phyloP scores from a whole-genome alignment of 2,329 filamentous ascomycete species.

The Pseudogymnoascus sp. region DNA sequence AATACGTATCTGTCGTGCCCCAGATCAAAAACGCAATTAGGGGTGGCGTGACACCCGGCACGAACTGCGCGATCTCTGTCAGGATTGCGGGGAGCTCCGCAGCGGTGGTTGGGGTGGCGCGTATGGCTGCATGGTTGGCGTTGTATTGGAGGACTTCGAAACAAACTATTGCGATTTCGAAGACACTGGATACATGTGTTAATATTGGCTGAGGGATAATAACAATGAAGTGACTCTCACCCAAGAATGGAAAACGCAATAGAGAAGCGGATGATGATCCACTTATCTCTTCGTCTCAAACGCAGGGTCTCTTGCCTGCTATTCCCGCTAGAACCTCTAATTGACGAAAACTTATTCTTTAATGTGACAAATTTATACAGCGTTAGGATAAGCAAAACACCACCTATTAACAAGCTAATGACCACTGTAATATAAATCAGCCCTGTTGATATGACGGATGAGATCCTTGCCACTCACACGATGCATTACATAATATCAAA shows the following conservation, averaged over 20 bases:
- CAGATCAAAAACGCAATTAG: constrained; percentile 9
- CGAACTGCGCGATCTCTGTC: constrained; percentile 1
- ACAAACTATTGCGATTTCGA: constrained; percentile 9
- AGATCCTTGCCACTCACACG: background rate
- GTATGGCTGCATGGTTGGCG: background rate
- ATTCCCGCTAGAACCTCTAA: background rate
- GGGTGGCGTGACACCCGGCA: constrained; percentile 10
- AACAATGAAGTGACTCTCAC: background rate
- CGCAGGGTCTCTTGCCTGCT: background rate
- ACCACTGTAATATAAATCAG: constrained; percentile 30
- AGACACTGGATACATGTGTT: background rate
- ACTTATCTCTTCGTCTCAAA: constrained; percentile 8
- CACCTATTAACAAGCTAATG: constrained; percentile 32
- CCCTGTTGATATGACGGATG: background rate
- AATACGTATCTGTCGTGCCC: constrained; percentile 10
- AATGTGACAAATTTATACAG: constrained; percentile 34
- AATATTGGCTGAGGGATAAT: background rate
- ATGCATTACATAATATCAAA: background rate
- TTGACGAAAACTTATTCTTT: background rate
- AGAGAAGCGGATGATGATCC: constrained; percentile 12
- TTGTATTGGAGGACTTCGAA: constrained; percentile 11
- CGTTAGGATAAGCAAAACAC: constrained; percentile 33
- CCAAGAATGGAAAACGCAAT: constrained; percentile 9
- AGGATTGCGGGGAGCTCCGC: background rate
- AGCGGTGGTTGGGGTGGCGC: background rate